phyloP scores from a whole-genome alignment of 2,329 filamentous ascomycete species.

The Aspergillus fumigatus region DNA sequence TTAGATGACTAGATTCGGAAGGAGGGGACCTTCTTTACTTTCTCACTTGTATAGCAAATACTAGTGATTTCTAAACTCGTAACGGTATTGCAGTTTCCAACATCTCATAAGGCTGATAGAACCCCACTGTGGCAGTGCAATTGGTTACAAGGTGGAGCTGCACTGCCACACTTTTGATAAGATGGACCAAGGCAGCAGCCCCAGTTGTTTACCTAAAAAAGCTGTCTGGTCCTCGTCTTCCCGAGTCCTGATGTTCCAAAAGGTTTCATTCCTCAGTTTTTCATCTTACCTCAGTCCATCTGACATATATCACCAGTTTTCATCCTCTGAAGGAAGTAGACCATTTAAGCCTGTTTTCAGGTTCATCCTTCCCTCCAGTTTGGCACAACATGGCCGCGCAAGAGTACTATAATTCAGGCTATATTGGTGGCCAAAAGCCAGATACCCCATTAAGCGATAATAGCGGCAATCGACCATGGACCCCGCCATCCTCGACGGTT shows the following conservation, averaged over 20 bases:
- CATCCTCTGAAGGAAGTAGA: too few species aligned
- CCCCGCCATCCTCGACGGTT: not conserved
- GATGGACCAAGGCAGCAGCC: not conserved
- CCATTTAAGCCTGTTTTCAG: too few species aligned
- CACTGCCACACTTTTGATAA: not conserved
- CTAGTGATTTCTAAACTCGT: too few species aligned
- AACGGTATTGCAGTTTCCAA: too few species aligned
- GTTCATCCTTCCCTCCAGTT: not conserved
- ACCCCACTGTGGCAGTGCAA: not conserved
- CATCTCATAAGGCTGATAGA: not conserved
- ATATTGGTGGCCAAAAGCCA: not conserved
- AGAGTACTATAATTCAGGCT: not conserved
- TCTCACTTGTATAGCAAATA: too few species aligned
- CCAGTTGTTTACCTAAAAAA: not conserved
- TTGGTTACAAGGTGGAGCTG: not conserved
- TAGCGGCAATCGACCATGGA: not conserved
- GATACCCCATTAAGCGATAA: not conserved
- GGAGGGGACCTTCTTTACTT: too few species aligned
- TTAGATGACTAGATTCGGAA: too few species aligned
- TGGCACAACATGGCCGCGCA: not conserved
- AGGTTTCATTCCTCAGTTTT: not conserved
- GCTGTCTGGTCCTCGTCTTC: not conserved
- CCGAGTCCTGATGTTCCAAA: not conserved
- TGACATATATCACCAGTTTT: too few species aligned
- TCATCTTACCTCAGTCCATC: not conserved